Percentiles rank a stretch among this genome's conserved stretches.
phyloP scores from a whole-genome alignment of 441 rosid species.

The Croton setiger region DNA sequence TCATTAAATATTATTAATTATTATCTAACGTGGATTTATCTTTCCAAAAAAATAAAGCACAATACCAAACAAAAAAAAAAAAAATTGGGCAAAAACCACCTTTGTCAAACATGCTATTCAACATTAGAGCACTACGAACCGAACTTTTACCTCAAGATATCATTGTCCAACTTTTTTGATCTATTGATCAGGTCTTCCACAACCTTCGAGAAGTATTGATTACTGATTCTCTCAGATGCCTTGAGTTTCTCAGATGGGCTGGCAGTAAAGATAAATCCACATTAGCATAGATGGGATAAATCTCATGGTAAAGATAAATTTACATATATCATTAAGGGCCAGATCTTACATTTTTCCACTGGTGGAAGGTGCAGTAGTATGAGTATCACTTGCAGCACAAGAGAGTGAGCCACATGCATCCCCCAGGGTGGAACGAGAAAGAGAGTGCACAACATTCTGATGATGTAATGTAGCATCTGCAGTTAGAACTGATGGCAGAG shows the following conservation, averaged over 20 bases:
- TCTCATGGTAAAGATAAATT: not conserved
- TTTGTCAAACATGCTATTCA: conserved; percentile 1
- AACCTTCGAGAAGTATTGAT: conserved; percentile 37
- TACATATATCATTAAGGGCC: not conserved
- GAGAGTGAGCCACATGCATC: conserved; percentile 57
- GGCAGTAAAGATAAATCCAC: conserved; percentile 1
- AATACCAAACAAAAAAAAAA: not conserved
- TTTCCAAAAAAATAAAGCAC: not conserved
- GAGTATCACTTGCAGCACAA: conserved; percentile 30
- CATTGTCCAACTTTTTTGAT: conserved; percentile 59
- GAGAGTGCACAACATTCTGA: conserved; percentile 48
- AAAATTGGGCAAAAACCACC: not conserved
- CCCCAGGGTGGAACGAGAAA: conserved; percentile 59
- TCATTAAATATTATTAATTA: no score
- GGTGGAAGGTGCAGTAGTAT: conserved; percentile 24
- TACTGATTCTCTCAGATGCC: conserved; percentile 38
- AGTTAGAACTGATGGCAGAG: conserved; percentile 43
- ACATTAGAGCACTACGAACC: not conserved
- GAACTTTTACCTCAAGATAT: conserved; percentile 44
- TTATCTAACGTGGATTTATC: no score
- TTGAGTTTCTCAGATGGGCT: conserved; percentile 43
- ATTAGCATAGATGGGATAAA: not conserved
- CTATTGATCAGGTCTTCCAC: conserved; percentile 56
- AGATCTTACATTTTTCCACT: conserved; percentile 50
- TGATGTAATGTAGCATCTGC: conserved; percentile 44